These are phyloP conservation scores for Teratosphaeria epicoccoides DNA, from an alignment of 2,329 filamentous ascomycete genomes.

Conservation along the genomic window DNA sequence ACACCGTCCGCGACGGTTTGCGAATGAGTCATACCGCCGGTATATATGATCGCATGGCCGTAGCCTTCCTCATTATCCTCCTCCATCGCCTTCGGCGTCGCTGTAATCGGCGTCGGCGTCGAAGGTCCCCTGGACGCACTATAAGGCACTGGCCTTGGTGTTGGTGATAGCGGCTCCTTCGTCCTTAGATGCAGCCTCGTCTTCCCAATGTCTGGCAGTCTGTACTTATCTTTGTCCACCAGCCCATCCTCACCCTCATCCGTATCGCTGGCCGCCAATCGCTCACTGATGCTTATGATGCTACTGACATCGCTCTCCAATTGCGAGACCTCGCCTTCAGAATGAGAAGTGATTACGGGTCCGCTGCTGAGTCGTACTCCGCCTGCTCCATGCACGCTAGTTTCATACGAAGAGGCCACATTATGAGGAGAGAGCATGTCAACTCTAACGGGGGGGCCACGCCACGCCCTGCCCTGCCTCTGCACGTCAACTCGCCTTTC, in stretches of 20 bases:
- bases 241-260: conserved; percentile 39
- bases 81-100: conserved; percentile 30
- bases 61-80: background rate
- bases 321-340: conserved; percentile 29
- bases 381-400: conserved; percentile 15
- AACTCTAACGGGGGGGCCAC: conserved; percentile 36
- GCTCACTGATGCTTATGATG: conserved; percentile 43
- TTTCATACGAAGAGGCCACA: conserved; percentile 5
- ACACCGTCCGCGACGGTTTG: background rate
- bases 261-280: conserved; percentile 40
- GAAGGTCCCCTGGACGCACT: conserved; percentile 1
- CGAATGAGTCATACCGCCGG: background rate
- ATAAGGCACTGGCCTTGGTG: conserved; percentile 9
- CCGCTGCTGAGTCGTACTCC: conserved; percentile 22
- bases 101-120: conserved; percentile 1
- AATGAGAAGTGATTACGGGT: conserved; percentile 14
- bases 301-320: conserved; percentile 38
- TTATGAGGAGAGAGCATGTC: background rate
- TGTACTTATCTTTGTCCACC: conserved; percentile 64
- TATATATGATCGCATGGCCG: background rate
- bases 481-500: conserved; percentile 43
- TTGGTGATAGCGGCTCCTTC: conserved; percentile 22
- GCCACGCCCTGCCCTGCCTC: conserved; percentile 62
- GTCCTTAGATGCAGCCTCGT: conserved; percentile 30
- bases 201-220: conserved; percentile 60